Base-by-base conservation (phyloP, 2,329 filamentous ascomycete species). In the Sphaceloma murrayae region DNA sequence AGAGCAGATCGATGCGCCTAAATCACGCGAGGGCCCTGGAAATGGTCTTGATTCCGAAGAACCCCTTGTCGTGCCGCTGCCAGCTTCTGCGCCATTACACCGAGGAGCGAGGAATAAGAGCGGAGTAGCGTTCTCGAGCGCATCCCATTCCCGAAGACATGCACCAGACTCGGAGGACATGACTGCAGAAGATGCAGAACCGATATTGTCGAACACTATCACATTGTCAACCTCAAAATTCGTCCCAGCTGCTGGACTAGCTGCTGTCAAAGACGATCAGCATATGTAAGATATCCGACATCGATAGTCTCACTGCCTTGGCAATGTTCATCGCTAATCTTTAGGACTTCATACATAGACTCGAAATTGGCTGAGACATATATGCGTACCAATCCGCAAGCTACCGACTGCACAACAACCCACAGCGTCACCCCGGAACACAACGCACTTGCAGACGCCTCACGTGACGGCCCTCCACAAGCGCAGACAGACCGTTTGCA, bases 341-440 rank as follows among this genome's bases (percentile, higher is more conserved):
- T 68, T 77, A 87, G 83, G 82, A 81, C 77, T 72, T 77, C 80
- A 67, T 88, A 84, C 66, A 79, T 88, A 86, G 83, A 87, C 70
- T 80, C 82, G 54, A 78, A 82, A 64, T 67, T 87, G 62, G 79
- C 81, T 73, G 81, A 73, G 66, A 46, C 58, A 33, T 49, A 53
- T 45, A 52, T 53, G 29, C 33, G 43, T 29, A 36, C 46, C 47
- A 49, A n/a, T n/a, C 3, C 17, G n/a, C 33, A 36, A 22, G 3
- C 33, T 19, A 11, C 6, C 8, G 24, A 13, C 33, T 17, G 24
- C 4, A n/a, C 21, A 45, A 39, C n/a, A 17, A 33, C 14, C n/a
- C n/a, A n/a, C n/a, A n/a, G n/a, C n/a, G n/a, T n/a, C n/a, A n/a
- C n/a, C n/a, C n/a, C n/a, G n/a, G n/a, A n/a, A n/a, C n/a, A n/a